Base-by-base conservation (phyloP, 2,329 filamentous ascomycete genomes). In the Fusarium fracticaudum region DNA sequence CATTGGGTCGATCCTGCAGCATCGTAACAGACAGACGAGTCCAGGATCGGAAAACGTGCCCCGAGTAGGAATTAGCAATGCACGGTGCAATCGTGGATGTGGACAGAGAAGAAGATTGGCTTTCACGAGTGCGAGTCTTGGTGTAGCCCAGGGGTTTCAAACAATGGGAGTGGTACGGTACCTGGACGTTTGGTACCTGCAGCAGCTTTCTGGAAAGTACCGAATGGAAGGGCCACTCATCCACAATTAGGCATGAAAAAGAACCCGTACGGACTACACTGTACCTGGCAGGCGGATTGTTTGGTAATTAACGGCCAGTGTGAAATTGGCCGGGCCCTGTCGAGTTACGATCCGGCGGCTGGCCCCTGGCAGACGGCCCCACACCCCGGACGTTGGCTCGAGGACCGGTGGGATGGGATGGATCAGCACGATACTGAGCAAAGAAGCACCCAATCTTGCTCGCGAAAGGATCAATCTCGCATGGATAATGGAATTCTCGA, bases 301-400 rank as follows among this genome's bases (percentile, higher is more conserved):
- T 64, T 68, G 63, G 47, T 64, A 68, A 70, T 70, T 66, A 60
- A 72, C 58, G 50, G 51, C 51, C 61, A 71, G 64, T 62, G 65
- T 73, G 60, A 73, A 62, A 63, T 62, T 53, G 50, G 51, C 38
- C 61, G 67, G 65, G 51, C 59, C 68, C 58, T 64, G 61, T 67
- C 62, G 54, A 72, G 60, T 66, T 59, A 55, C 67, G 59, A 55
- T 68, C 53, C 59, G 62, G 67, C 61, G 68, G 71, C 67, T 75
- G 64, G 62, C 55, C 72, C 75, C 74, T 69, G 63, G 65, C 65
- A 69, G 35, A 62, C 74, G 75, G 77, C 77, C 77, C 77, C 76
- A 78, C 75, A 67, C 74, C 66, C 77, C 77, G 77, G 70, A 68
- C 67, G 72, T 69, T 78, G 70, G 75, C 64, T 74, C 67, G 41